Evolutionary conservation across 2,329 filamentous ascomycete species (phyloP), one percentile per base, ranked within the genome.

Genomic region (Nemania bipapillata): DNA sequence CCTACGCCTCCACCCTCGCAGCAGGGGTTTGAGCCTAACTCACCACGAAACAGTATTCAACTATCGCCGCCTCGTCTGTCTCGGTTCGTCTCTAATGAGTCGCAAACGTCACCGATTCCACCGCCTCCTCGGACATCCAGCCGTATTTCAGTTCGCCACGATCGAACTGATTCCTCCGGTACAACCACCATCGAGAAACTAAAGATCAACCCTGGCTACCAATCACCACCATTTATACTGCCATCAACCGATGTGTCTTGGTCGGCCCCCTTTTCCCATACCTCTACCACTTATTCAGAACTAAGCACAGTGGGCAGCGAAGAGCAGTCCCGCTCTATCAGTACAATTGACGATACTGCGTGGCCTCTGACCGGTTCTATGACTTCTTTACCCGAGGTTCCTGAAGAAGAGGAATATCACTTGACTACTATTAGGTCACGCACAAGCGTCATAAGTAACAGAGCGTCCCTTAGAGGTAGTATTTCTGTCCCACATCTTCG

Each of bases 401-500:
- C 88, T 0, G 88, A 90, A 74, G 88, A 90, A 73, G 88, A 90
- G 37, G 88, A 90, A 70, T 82, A 83, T 65, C 77, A 78, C 53
- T 78, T 75, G 58, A 75, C 75, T 35, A 73, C 73, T 28, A 81
- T 77, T 64, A 80, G 77, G 59, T 83, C 83, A 28, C 82, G 80
- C 26, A 77, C 79, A 49, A 87, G 83, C 75, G 70, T 84, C 22
- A 74, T 80, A 17, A 86, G 85, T 76, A 86, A 80, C 66, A 78
- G 78, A 47, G 85, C 85, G 3, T 87, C 86, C 0, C 81, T 89
- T 11, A 81, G 86, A 56, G 85, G 82, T 22, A 88, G 86, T 71
- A 80, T 86, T 52, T 89, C 87, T 0, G 85, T 87, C 2, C 87
- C 87, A 4, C 78, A 85, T 68, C 79, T 89, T 57, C 83, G 85